Base-by-base conservation (phyloP, 2,329 filamentous ascomycete genomes). In the Fusarium sp. region DNA sequence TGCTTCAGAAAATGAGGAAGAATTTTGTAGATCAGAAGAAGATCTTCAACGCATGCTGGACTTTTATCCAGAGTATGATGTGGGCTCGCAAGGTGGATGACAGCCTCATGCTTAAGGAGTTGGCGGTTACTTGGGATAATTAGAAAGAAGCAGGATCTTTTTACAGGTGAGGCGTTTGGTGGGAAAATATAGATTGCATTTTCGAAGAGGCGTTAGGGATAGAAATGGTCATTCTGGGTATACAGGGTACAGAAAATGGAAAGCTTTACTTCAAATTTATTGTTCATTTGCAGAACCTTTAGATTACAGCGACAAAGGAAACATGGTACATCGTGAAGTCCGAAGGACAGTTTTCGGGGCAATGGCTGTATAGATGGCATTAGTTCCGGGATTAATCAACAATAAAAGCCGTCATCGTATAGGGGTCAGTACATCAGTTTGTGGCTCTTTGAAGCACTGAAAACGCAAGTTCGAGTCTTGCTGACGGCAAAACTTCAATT, bases 371-470 rank as follows among this genome's bases (percentile, higher is more conserved):
- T 45, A 20, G 0, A 2, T 0, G 1, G 5, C 2, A 18, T 17
- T 30, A 18, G 13, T 7, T 20, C 10, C 1, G 13, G 6, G 37
- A 9, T 44, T 17, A 40, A 56, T 61, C 56, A 69, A 42, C 66
- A 70, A 64, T 50, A 46, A 12, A 65, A 33, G 71, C 71, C 70
- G 67, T 73, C 64, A 73, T 74, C 71, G 66, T 74, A 73, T 74
- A 74, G 71, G 68, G 71, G 71, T 73, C 52, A 73, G 71, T 73
- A 73, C 65, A 73, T 58, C 71, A 73, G 71, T 71, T 70, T 75
- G 64, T 73, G 64, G 70, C 46, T 63, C 27, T 37, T 33, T 9
- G 54, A 73, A 66, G 38, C 70, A 69, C 70, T 73, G 70, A 57
- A 73, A 74, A 73, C 71, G 56, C 64, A 67, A 70, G 71, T 74